Base-by-base conservation (phyloP, 352 stramenopile genomes). In the Globisporangium middletonii region DNA sequence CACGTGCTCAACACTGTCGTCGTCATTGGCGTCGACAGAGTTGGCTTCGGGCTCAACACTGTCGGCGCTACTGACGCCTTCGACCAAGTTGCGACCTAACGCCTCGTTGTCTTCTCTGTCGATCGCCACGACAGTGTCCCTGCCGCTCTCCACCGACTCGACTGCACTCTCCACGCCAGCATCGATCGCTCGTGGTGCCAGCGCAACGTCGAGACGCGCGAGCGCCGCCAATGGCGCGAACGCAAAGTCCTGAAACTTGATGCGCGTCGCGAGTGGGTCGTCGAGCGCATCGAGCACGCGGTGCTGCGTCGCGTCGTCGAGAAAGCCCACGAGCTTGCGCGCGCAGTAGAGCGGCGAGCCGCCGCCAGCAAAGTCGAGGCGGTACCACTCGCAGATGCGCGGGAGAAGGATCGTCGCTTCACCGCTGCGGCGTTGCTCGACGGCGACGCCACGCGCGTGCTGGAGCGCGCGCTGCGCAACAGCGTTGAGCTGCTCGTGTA, bases 401-500 rank as follows among this genome's bases (percentile, higher is more conserved):
- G 85, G 85, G 38, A 95, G 60, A 3, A 71, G 46, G 45, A 87
- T 68, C 4, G 60, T 63, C 48, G 41, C 50, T 42, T 50, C 41
- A 46, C 26, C 37, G 28, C 42, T 33, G 28, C 7, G 6, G 1
- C 37, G 42, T 13, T 27, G 48, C 11, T 80, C 61, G 2, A 82
- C 53, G 13, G 44, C 30, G 2, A 92, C 64, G 6, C 84, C 55
- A 0, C 63, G 23, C 23, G 23, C 33, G 1, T 12, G 42, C 1
- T n/a, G 15, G 18, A 65, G 64, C 33, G 78, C 66, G 7, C 35
- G n/a, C 26, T 72, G 33, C 4, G 65, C 61, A 33, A 84, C 61
- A 1, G 63, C 65, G 50, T 95, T 95, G 47, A 95, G 68, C 60
- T 92, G 77, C 7, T 89, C 75, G 49, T 95, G 85, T 8, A 95